Evolutionary conservation across 164 flowering plant species (phyloP), one percentile per base, ranked within the genome.

Genomic region (Houttuynia cordata): DNA sequence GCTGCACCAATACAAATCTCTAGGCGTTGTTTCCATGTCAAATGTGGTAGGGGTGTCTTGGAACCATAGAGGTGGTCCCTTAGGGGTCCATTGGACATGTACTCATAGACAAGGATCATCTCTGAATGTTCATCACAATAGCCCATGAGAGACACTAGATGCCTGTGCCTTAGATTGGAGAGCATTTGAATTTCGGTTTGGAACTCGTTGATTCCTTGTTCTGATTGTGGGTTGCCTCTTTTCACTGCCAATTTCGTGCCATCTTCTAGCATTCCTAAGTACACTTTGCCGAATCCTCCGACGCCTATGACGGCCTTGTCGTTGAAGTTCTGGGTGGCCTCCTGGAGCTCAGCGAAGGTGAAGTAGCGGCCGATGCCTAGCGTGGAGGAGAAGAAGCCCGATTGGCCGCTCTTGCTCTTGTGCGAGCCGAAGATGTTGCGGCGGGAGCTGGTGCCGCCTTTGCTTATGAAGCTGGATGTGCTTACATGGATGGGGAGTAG

Each of bases 211-310:
- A 89, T 77, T 10, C 98, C 98, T 61, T 92, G 98, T 34, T 85
- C 81, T 0, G 93, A 85, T 3, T 78, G 73, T 0, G 81, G 75
- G 63, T 76, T 89, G 3, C 87, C 98, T 20, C 98, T 56, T 66
- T 89, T 89, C 6, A 92, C 75, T 0, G 96, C 98, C 17, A 89
- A 65, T 61, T 80, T 76, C 2, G 79, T 83, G 12, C 91, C 96
- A 54, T 79, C 89, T 7, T 78, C 89, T 42, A 75, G n/a, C 10
- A 57, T 76, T 0, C 93, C 96, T 1, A 85, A 45, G 64, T 84
- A 92, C 18, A 89, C 96, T 63, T 92, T 92, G 10, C 98, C 96
- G 42, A 92, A 92, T n/a, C 96, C 98, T 15, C 98, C 96, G 19
- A 89, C 85, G 0, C 98, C 96, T 12, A 88, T 76, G 24, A 83